These are phyloP conservation scores for Kwoniella sp. DNA, from an alignment of 768 basidiomycete species.

Conservation along the genomic window DNA sequence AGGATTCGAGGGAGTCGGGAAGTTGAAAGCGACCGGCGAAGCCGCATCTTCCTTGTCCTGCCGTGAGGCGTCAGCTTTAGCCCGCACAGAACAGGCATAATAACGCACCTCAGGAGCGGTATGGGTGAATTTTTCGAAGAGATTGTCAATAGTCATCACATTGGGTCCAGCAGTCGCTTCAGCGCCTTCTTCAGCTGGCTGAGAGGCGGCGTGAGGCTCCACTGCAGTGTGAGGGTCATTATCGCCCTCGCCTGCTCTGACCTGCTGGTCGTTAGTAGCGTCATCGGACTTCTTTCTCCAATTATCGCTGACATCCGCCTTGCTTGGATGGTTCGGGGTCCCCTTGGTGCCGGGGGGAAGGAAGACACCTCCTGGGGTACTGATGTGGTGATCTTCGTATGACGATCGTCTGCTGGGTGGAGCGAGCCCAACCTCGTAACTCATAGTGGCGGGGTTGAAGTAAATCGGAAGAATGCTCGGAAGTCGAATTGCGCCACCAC, in stretches of 20 bases:
- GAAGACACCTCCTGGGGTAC: background rate
- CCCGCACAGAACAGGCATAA: background rate
- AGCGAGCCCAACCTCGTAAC: constrained; percentile 10
- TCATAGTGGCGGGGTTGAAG: constrained; percentile 15
- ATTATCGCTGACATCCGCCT: constrained; percentile 46
- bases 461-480: constrained; percentile 1
- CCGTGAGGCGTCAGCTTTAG: background rate
- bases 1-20: background rate
- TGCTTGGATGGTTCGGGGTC: constrained; percentile 19
- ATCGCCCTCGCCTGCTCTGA: background rate
- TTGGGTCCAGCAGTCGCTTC: background rate
- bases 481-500: background rate
- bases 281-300: constrained; percentile 26
- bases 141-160: constrained; percentile 39
- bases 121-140: constrained; percentile 38
- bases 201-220: background rate
- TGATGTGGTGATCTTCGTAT: constrained; percentile 11
- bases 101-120: constrained; percentile 11
- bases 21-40: constrained; percentile 4
- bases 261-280: background rate
- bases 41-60: background rate
- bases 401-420: background rate
- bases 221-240: background rate
- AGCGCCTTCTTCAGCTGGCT: background rate
- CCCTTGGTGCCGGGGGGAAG: constrained; percentile 1